phyloP scores from a whole-genome alignment of 169 alveolate genomes.

The Ichthyophthirius multifiliis region DNA sequence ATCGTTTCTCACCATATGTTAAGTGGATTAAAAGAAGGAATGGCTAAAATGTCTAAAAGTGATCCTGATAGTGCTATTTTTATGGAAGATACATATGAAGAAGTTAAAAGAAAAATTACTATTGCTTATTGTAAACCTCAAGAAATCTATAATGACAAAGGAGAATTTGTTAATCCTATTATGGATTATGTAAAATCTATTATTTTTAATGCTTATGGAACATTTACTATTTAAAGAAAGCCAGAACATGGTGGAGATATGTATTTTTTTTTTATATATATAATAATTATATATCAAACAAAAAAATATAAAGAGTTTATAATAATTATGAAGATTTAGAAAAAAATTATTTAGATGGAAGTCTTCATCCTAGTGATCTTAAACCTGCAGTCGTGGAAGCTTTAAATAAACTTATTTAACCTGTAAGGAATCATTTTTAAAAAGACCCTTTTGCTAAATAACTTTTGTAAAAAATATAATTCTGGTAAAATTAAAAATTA shows the following conservation, averaged over 20 bases:
- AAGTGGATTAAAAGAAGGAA: slow-evolving; percentile 94
- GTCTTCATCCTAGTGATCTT: slow-evolving; percentile 95
- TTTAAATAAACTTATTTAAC: slow-evolving; percentile 92
- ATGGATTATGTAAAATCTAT: slow-evolving; percentile 88
- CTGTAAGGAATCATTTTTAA: slow-evolving; percentile 96
- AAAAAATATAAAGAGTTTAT: slow-evolving; percentile 82
- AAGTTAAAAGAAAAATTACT: slow-evolving; percentile 93
- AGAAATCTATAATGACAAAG: slow-evolving; percentile 78
- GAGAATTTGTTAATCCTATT: slow-evolving; percentile 94
- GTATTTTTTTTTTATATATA: neutral
- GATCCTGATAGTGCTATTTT: slow-evolving; percentile 96
- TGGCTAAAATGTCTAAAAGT: slow-evolving; percentile 97
- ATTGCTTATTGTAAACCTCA: slow-evolving; percentile 90
- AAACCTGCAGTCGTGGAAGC: slow-evolving; percentile 89
- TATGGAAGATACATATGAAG: slow-evolving; percentile 97
- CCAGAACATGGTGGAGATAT: slow-evolving; percentile 87
- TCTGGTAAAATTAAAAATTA: slow-evolving; percentile 4
- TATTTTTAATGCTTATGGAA: slow-evolving; percentile 75
- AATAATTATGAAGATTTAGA: slow-evolving; percentile 85
- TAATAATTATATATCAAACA: neutral
- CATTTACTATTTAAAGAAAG: slow-evolving; percentile 69
- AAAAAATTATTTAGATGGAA: slow-evolving; percentile 87
- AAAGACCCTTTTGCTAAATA: slow-evolving; percentile 34
- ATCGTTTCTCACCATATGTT: slow-evolving; percentile 42
- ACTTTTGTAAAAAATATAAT: slow-evolving; percentile 18